These are phyloP conservation scores for Candida krabiensis DNA, from an alignment of 805 yeast species.

Conservation along the genomic window DNA sequence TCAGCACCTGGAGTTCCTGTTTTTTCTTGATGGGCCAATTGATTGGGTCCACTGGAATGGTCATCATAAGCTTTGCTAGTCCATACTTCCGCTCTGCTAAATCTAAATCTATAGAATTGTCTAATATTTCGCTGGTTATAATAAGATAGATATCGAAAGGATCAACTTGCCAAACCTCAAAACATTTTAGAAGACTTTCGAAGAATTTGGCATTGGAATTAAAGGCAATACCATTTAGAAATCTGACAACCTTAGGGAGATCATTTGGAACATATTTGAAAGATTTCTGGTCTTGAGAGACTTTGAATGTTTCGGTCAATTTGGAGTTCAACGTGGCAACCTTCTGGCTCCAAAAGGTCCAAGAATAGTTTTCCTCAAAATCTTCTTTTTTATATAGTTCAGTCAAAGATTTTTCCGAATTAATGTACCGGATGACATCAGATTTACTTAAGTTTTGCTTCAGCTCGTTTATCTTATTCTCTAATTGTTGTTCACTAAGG, in stretches of 20 bases:
- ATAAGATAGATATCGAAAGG: slow-evolving; percentile 27
- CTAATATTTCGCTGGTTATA: slow-evolving; percentile 13
- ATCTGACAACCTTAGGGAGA: slow-evolving; percentile 11
- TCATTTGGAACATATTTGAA: slow-evolving; percentile 18
- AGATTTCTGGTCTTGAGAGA: neutral
- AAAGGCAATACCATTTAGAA: slow-evolving; percentile 17
- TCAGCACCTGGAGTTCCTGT: slow-evolving; percentile 12
- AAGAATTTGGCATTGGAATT: slow-evolving; percentile 24
- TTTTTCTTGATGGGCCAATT: slow-evolving; percentile 28
- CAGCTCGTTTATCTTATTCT: slow-evolving; percentile 11
- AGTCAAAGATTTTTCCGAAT: slow-evolving; percentile 8
- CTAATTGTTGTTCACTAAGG: slow-evolving; percentile 5
- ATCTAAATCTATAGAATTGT: slow-evolving; percentile 17
- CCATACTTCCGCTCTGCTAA: slow-evolving; percentile 23
- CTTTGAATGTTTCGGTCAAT: slow-evolving; percentile 5
- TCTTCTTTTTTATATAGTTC: slow-evolving; percentile 10
- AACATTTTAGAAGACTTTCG: slow-evolving; percentile 26
- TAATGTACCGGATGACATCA: slow-evolving; percentile 12
- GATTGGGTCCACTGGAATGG: slow-evolving; percentile 20
- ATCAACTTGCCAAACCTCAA: slow-evolving; percentile 33
- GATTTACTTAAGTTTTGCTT: slow-evolving; percentile 10
- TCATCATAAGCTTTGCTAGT: slow-evolving; percentile 26
- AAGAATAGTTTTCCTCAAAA: slow-evolving; percentile 12
- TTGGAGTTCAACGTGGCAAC: slow-evolving; percentile 5
- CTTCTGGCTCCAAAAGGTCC: slow-evolving; percentile 12